Percentiles rank a stretch among this genome's conserved stretches.
These are phyloP conservation scores for Talinum fruticosum DNA, from an alignment of 148 eudicot genomes.

Conservation along the genomic window DNA sequence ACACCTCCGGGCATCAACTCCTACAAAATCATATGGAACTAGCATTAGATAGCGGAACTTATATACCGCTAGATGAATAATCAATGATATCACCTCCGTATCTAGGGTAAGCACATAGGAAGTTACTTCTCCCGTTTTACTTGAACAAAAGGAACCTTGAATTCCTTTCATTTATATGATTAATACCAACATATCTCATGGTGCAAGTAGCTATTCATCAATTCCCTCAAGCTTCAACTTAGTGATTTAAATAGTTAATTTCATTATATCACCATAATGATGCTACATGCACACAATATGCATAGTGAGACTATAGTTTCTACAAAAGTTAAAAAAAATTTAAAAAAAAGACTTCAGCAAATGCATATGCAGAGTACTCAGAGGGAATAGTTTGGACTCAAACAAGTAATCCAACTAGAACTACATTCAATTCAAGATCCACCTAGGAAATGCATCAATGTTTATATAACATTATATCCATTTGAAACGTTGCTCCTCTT, in stretches of 20 bases:
- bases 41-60: background rate
- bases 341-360: background rate
- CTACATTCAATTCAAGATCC: background rate
- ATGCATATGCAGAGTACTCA: background rate
- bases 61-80: background rate
- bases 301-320: background rate
- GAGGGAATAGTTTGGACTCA: background rate
- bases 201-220: background rate
- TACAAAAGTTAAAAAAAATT: too few relatives aligned
- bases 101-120: background rate
- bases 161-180: background rate
- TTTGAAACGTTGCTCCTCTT: background rate
- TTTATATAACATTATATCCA: background rate
- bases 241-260: background rate
- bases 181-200: background rate
- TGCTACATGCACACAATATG: background rate
- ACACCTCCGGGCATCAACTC: slow-evolving; percentile 98
- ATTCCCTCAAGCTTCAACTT: background rate
- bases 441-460: background rate
- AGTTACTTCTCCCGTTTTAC: background rate
- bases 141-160: background rate
- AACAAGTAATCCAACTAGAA: background rate
- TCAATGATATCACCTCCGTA: background rate
- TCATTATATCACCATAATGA: background rate
- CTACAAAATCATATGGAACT: slow-evolving; percentile 31